Conservation (phyloP, 2,329 filamentous ascomycete genomes). For the Colletotrichum sp. region DNA sequence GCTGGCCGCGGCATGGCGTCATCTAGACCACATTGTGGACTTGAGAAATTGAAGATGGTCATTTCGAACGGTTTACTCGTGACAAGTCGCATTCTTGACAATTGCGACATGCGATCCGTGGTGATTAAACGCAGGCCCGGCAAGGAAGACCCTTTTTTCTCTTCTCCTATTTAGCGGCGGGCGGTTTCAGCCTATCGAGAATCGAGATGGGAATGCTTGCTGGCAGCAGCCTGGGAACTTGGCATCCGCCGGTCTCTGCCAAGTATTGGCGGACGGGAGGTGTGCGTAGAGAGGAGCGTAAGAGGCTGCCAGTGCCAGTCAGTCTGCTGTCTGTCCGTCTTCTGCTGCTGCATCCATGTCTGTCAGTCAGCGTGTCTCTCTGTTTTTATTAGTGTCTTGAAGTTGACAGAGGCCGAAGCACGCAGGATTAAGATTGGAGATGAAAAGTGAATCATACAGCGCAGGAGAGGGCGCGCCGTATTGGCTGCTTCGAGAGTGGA, state of each 20-base stretch:
- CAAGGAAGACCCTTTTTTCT: neutral
- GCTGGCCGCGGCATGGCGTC: neutral
- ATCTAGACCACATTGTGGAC: neutral
- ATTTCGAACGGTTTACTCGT: neutral
- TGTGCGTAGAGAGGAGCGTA: neutral
- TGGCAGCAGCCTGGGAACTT: neutral
- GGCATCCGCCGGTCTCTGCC: neutral
- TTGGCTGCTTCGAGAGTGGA: neutral
- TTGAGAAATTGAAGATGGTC: neutral
- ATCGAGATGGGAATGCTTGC: neutral
- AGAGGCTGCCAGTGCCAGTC: neutral
- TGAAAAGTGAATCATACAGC: neutral
- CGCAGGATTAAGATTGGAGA: conserved; percentile 15
- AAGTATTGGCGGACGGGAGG: neutral
- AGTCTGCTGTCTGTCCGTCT: neutral
- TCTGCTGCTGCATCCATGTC: neutral
- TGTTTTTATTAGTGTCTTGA: conserved; percentile 14
- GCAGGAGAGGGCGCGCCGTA: neutral
- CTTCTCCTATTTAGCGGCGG: neutral
- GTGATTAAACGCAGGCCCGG: conserved; percentile 6
- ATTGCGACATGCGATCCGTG: conserved; percentile 5
- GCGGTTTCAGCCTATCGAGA: conserved; percentile 5
- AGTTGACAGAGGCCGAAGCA: neutral
- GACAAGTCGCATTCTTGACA: neutral
- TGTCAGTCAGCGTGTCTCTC: neutral